Percentiles rank a stretch among this genome's conserved stretches.
These are phyloP conservation scores for Rosa rugosa DNA, from an alignment of 306 rosid genomes.

Conservation along the genomic window DNA sequence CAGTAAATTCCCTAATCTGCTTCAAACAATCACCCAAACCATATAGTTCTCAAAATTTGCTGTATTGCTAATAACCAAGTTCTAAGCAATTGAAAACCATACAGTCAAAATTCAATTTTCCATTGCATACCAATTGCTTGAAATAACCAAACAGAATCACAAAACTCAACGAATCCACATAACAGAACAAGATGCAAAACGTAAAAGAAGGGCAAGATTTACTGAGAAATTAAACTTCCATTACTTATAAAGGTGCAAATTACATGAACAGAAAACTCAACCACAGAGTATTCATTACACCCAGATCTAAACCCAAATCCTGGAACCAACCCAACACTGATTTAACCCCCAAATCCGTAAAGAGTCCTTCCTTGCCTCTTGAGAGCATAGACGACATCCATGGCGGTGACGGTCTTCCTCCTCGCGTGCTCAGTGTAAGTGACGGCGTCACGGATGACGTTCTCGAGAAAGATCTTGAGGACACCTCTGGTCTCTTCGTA, in stretches of 20 bases:
- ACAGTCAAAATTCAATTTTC: not conserved
- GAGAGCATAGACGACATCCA: too few relatives aligned
- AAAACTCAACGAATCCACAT: not conserved
- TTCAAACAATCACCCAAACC: not conserved
- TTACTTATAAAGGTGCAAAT: not conserved
- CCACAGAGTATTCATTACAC: not conserved
- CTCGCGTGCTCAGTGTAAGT: too few relatives aligned
- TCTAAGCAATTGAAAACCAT: not conserved
- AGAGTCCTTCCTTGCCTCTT: too few relatives aligned
- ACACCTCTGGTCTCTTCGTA: too few relatives aligned
- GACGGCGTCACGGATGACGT: too few relatives aligned
- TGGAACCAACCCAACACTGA: not conserved
- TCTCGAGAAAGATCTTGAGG: too few relatives aligned
- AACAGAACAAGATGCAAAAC: not conserved
- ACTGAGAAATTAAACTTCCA: not conserved
- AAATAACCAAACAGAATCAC: not conserved
- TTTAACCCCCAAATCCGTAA: not conserved
- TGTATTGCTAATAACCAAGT: not conserved
- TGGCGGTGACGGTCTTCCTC: too few relatives aligned
- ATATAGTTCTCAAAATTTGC: not conserved
- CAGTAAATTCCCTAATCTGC: not conserved
- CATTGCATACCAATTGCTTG: not conserved
- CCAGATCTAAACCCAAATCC: conserved; percentile 21
- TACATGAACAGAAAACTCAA: not conserved
- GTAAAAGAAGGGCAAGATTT: not conserved